These are phyloP conservation scores for Phaeosphaeriaceae sp. DNA, from an alignment of 2,329 filamentous ascomycete species.

Conservation along the genomic window DNA sequence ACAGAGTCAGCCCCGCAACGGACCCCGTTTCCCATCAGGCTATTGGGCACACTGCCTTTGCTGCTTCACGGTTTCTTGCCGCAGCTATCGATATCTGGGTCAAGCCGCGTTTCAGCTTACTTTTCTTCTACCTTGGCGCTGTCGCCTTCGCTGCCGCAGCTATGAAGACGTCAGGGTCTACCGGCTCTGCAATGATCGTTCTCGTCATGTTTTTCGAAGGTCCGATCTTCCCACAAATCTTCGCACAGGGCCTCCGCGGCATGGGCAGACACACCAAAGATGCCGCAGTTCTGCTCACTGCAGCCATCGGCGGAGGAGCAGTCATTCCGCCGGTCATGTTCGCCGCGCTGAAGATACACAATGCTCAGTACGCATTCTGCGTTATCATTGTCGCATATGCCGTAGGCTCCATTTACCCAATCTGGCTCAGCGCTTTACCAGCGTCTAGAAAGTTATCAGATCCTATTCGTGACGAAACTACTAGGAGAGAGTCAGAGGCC, in stretches of 20 bases:
- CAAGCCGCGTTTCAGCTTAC: constrained; percentile 65
- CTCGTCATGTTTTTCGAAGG: constrained; percentile 67
- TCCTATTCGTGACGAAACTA: constrained; percentile 49
- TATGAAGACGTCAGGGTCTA: constrained; percentile 53
- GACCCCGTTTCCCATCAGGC: constrained; percentile 55
- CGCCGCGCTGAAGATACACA: constrained; percentile 49
- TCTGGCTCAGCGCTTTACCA: constrained; percentile 60
- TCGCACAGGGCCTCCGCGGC: constrained; percentile 64
- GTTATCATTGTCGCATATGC: constrained; percentile 62
- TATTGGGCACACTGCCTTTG: constrained; percentile 65
- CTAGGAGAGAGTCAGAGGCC: constrained; percentile 29
- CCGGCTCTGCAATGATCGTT: constrained; percentile 57
- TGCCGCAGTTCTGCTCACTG: constrained; percentile 61
- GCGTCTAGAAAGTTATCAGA: constrained; percentile 60
- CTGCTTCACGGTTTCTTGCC: constrained; percentile 63
- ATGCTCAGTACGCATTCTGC: constrained; percentile 58
- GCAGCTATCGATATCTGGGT: constrained; percentile 61
- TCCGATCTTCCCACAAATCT: constrained; percentile 66
- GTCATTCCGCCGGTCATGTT: constrained; percentile 64
- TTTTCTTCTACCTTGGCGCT: constrained; percentile 60
- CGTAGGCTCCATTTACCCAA: constrained; percentile 59
- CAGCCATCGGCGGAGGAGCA: constrained; percentile 62
- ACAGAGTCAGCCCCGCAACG: constrained; percentile 46
- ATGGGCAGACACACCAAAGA: constrained; percentile 65
- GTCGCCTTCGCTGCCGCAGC: constrained; percentile 60